Base-by-base conservation (phyloP, 441 rosid species). In the Codiaeum variegatum region DNA sequence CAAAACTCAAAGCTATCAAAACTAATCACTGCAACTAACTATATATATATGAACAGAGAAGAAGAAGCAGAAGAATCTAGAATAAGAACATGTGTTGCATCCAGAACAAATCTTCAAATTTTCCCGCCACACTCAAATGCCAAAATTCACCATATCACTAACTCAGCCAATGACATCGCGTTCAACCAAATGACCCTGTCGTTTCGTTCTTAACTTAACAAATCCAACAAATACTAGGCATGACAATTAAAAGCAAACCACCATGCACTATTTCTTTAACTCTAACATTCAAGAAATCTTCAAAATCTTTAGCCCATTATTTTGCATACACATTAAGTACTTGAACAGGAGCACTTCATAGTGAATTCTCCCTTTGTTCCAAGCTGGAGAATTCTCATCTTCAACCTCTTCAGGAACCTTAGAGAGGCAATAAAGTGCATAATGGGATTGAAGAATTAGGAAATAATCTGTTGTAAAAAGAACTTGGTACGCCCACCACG, bases 331-430 rank as follows among this genome's bases (percentile, higher is more conserved):
- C 84, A 47, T 69, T 61, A 24, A 42, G 29, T 0, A 78, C 86
- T 38, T 55, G 76, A 15, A 54, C 23, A 0, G 77, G 18, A 7
- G 81, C 82, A 46, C 75, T 66, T 5, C 60, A 40, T 74, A 76
- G 64, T 80, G 80, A 51, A 83, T 71, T 42, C 75, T 80, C 59
- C 82, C 84, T 42, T 66, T 78, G 70, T 83, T 83, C 80, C 79
- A 80, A 4, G 85, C 80, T 0, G 72, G 77, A 52, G 78, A 83
- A 3, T 51, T 62, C 54, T 19, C 42, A 47, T 81, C 76, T 23
- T 70, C 6, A 59, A 80, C 11, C 44, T 66, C 79, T 11, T 78
- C 75, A 0, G 87, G 80, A 28, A 69, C 73, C 73, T 62, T 64
- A 0, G 81, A 79, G 4, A 84, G 78, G 85, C 86, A 81, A 1